These are phyloP conservation scores for Micromonas commoda DNA, from an alignment of 139 green algal species.

Conservation along the genomic window DNA sequence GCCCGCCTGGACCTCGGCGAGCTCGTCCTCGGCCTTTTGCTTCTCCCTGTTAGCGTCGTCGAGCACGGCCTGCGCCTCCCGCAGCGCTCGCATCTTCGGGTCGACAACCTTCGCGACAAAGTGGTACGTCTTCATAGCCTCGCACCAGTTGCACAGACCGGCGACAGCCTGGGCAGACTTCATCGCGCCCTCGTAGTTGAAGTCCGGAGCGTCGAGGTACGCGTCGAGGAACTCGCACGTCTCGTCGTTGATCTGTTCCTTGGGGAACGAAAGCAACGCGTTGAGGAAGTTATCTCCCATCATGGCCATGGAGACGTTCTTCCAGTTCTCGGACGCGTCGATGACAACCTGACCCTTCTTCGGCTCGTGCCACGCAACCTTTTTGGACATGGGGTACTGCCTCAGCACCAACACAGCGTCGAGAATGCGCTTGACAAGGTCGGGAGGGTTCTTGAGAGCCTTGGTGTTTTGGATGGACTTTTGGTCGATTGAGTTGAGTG, in stretches of 20 bases:
- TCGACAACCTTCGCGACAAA: conserved; percentile 66
- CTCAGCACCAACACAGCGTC: conserved; percentile 80
- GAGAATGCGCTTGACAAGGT: conserved; percentile 79
- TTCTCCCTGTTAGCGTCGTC: conserved; percentile 63
- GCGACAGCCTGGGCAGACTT: conserved; percentile 55
- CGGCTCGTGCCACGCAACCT: conserved; percentile 65
- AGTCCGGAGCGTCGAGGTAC: conserved; percentile 75
- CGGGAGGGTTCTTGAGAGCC: conserved; percentile 80
- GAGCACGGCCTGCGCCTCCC: conserved; percentile 71
- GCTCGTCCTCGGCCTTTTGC: conserved; percentile 56
- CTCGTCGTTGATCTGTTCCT: conserved; percentile 69
- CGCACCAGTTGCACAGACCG: conserved; percentile 74
- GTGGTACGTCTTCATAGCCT: conserved; percentile 82
- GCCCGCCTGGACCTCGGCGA: conserved; percentile 55
- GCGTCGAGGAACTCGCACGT: conserved; percentile 67
- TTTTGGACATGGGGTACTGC: conserved; percentile 71
- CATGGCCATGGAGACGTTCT: conserved; percentile 78
- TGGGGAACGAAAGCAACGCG: conserved; percentile 75
- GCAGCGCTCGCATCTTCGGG: conserved; percentile 72
- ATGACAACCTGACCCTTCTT: conserved; percentile 75
- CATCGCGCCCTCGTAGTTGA: conserved; percentile 62
- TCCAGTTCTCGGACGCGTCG: conserved; percentile 67
- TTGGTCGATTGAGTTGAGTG: conserved; percentile 72
- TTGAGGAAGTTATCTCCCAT: conserved; percentile 79
- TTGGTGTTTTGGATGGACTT: conserved; percentile 83